These are phyloP conservation scores for Potentilla sterilis DNA, from an alignment of 306 rosid species.

Conservation along the genomic window DNA sequence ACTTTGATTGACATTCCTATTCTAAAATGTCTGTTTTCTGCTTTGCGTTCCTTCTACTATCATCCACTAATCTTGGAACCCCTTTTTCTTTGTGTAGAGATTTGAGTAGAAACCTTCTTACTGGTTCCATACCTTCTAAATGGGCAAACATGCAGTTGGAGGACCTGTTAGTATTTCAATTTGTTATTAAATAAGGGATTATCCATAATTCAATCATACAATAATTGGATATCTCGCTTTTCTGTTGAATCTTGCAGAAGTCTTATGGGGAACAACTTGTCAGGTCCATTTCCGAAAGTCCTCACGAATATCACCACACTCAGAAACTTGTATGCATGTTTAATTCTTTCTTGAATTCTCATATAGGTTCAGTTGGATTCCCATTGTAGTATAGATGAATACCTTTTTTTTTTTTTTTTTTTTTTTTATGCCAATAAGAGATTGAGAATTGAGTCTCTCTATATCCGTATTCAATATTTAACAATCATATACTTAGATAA, in stretches of 20 bases:
- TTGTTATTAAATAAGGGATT: conserved; percentile 11
- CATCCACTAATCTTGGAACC: conserved; percentile 24
- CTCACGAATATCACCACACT: conserved; percentile 77
- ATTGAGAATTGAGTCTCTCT: neutral
- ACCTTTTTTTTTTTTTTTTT: neutral
- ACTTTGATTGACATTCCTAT: neutral
- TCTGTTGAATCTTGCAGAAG: conserved; percentile 55
- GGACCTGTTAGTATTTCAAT: conserved; percentile 53
- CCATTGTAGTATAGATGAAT: neutral
- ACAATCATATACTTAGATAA: neutral
- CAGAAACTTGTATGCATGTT: conserved; percentile 65
- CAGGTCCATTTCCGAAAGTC: conserved; percentile 87
- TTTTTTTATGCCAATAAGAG: neutral
- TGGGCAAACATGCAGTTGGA: conserved; percentile 72
- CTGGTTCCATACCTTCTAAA: conserved; percentile 65
- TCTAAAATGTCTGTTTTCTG: conserved; percentile 9
- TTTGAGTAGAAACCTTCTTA: conserved; percentile 67
- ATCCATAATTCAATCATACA: neutral
- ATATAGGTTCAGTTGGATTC: neutral
- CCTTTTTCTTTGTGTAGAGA: conserved; percentile 45
- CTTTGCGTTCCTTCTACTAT: neutral
- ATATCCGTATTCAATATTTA: neutral
- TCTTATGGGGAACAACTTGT: conserved; percentile 80
- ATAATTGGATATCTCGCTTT: conserved; percentile 18
- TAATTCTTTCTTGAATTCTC: conserved; percentile 22